phyloP scores from a whole-genome alignment of 2,329 filamentous ascomycete genomes.

The Microcyclospora tardicrescens region DNA sequence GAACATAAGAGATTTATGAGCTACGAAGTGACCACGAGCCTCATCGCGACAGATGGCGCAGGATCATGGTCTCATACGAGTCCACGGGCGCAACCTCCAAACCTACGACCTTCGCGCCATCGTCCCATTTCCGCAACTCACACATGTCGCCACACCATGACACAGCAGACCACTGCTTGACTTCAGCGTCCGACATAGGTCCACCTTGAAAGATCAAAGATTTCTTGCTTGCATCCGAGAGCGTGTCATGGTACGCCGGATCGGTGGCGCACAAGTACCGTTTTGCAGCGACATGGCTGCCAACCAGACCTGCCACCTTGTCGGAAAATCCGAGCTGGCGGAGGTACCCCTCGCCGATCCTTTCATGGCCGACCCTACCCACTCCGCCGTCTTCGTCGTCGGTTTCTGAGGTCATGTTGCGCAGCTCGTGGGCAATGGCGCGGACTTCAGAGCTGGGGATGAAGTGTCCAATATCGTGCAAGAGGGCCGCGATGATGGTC shows the following conservation, averaged over 20 bases:
- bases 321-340: slow-evolving; percentile 21
- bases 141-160: slow-evolving; percentile 11
- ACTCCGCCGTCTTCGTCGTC: slow-evolving; percentile 12
- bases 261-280: slow-evolving; percentile 26
- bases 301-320: slow-evolving; percentile 24
- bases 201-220: slow-evolving; percentile 27
- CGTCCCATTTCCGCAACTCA: slow-evolving; percentile 11
- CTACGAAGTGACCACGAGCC: neutral
- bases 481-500: slow-evolving; percentile 26
- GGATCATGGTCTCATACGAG: slow-evolving; percentile 7
- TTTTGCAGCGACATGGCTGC: slow-evolving; percentile 28
- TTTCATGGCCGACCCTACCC: slow-evolving; percentile 26
- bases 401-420: slow-evolving; percentile 3
- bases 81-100: slow-evolving; percentile 5
- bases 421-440: slow-evolving; percentile 13
- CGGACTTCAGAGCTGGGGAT: slow-evolving; percentile 17
- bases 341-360: slow-evolving; percentile 26
- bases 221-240: slow-evolving; percentile 20
- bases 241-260: slow-evolving; percentile 5
- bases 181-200: slow-evolving; percentile 21
- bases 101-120: slow-evolving; percentile 11
- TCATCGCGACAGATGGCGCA: slow-evolving; percentile 4
- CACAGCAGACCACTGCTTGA: slow-evolving; percentile 9
- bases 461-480: slow-evolving; percentile 33
- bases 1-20: too few relatives aligned